Base-by-base conservation (phyloP, 2,329 filamentous ascomycete species). In the Alternaria rosae region DNA sequence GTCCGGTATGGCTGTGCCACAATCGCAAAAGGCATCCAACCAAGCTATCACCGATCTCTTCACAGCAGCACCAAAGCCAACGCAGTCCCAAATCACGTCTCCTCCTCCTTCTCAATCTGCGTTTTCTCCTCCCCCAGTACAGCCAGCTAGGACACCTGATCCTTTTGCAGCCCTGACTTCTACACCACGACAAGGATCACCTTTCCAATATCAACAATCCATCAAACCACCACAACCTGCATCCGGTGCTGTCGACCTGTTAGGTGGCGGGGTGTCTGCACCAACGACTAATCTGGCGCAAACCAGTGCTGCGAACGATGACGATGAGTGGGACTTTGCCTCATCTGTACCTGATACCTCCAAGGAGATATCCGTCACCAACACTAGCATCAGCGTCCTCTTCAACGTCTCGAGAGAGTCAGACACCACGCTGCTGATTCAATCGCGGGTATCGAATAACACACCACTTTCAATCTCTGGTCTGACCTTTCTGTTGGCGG, bases 301-400 rank as follows among this genome's bases (percentile, higher is more conserved):
- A 54, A 73, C 65, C 44, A 76, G 59, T 43, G 67, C 77, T 53
- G 88, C 92, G 47, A 93, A 97, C 55, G 94, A 97, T 68, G 94
- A 97, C 53, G 94, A 98, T 67, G 94, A 98, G 74, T 98, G 94
- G 94, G 91, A 89, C 23, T 98, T 98, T 78, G 89, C 92, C 4
- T 98, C 94, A 0, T 90, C 94, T 0, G 84, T 97, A 13, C 94
- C 94, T 4, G 85, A 87, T 62, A 85, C 88, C 32, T 88, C 89
- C 53, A 87, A 92, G 67, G 87, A 87, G 50, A 82, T 91, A 20
- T 85, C 85, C 4, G 87, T 97, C 44, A 89, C 88, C 73, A 89
- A 92, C 72, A 90, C 89, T 2, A 85, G 82, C 44, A 82, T 98
- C 48, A 87, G 88, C 62, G 89, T 97, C 62, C 86, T 92, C 41